Evolutionary conservation across 352 stramenopile species (phyloP).

Genomic region (Phytopythium sindhum): DNA sequence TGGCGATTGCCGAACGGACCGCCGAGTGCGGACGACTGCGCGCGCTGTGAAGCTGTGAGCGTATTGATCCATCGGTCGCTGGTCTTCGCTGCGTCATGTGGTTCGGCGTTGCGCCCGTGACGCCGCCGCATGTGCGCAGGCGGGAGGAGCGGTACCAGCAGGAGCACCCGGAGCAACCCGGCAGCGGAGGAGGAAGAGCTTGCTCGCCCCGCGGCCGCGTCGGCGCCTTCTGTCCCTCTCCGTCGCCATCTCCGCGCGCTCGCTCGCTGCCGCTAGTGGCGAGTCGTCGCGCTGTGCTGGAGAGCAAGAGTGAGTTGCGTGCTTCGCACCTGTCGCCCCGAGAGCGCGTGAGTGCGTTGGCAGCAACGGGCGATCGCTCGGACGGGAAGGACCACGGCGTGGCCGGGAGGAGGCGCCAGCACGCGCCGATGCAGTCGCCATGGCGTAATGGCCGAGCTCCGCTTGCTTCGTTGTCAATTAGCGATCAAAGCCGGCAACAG

Average conservation of each 20-base stretch:
- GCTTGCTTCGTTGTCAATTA: not conserved
- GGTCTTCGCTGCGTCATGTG: slow-evolving; percentile 29
- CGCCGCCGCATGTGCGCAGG: slow-evolving; percentile 32
- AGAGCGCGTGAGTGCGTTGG: not conserved
- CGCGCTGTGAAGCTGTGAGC: too few relatives aligned
- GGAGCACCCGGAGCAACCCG: slow-evolving; percentile 7
- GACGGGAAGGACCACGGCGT: not conserved
- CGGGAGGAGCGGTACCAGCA: slow-evolving; percentile 14
- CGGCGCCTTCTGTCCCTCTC: not conserved
- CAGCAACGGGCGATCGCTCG: not conserved
- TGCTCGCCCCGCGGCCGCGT: not conserved
- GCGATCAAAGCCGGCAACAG: not conserved
- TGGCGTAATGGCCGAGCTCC: not conserved
- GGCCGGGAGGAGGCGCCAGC: not conserved
- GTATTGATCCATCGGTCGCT: too few relatives aligned
- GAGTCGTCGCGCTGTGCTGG: not conserved
- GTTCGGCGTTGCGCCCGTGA: slow-evolving; percentile 64
- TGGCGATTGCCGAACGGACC: not conserved
- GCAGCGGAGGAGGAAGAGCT: not conserved
- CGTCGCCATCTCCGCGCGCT: not conserved
- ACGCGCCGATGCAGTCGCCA: not conserved
- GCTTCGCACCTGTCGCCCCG: not conserved
- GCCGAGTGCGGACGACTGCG: too few relatives aligned
- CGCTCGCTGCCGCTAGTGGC: not conserved
- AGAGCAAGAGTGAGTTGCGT: not conserved